Evolutionary conservation across 2,329 filamentous ascomycete genomes (phyloP), one percentile per base, ranked within the genome.

Genomic region (Bipolaris oryzae): DNA sequence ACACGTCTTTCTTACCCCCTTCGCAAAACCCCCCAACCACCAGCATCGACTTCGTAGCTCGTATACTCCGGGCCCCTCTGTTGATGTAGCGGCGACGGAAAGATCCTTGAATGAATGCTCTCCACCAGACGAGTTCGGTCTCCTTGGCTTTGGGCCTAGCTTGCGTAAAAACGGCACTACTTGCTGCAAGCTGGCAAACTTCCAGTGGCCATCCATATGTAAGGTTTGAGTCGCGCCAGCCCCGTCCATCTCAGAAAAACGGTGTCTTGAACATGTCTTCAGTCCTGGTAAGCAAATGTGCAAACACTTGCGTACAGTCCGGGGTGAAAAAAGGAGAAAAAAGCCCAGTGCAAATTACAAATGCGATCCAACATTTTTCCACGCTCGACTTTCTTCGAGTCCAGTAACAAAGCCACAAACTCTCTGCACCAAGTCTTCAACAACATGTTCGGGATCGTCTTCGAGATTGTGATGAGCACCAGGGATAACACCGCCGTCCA

Each of bases 401-500:
- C 62, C 65, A 3, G 48, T 67, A 60, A 86, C 64, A 65, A 85
- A 88, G 1, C 75, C 75, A 4, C 77, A 62, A 2, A 87, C 82
- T 57, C 82, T 80, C 43, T 71, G 67, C 10, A 84, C 77, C 52
- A 88, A 69, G 58, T 82, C 80, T 39, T 73, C 61, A 5, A 84
- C 77, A 46, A 84, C 77, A 47, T 76, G 71, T 23, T 81, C 77
- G 18, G 77, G 64, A 61, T 82, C 77, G 3, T 76, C 78, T 31
- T 80, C 78, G 45, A 84, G 70, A 66, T 81, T 84, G 71, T 86
- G 84, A 31, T 71, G 78, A 5, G 82, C 84, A 1, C 77, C 79
- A 1, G 73, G 62, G 10, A 87, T 64, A 11, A 86, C 68, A 1
- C 81, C 81, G 2, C 80, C 81, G 62, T 81, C 74, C 7, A 64